Evolutionary conservation across 306 rosid species (phyloP).

Genomic region (Gastrolobium villosum): DNA sequence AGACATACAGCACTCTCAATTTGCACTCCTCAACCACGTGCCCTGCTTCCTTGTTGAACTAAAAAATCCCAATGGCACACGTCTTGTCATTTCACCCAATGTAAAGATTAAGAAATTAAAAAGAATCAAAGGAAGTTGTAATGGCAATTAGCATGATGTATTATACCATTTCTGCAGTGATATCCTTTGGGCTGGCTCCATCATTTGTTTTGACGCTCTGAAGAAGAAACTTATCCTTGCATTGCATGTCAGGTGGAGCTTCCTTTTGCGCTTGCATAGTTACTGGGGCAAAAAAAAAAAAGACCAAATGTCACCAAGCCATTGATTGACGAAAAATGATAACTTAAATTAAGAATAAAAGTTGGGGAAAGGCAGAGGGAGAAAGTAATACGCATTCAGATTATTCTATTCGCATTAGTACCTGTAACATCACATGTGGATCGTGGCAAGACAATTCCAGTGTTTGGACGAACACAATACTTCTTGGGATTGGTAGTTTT

Average conservation of each 20-base stretch:
- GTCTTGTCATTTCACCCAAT: constrained; percentile 36
- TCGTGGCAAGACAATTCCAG: constrained; percentile 83
- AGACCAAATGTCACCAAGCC: constrained; percentile 23
- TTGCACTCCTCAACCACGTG: constrained; percentile 88
- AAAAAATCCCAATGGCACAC: constrained; percentile 48
- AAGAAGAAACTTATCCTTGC: constrained; percentile 96
- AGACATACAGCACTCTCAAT: constrained; percentile 83
- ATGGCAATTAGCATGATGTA: constrained; percentile 4
- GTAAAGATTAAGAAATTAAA: not conserved
- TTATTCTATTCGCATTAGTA: constrained; percentile 42
- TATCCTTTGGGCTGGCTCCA: constrained; percentile 66
- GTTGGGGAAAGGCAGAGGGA: not conserved
- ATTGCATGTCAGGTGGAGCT: constrained; percentile 85
- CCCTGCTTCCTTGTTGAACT: constrained; percentile 91
- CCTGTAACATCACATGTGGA: constrained; percentile 94
- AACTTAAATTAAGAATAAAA: not conserved
- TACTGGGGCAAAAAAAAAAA: constrained; percentile 49
- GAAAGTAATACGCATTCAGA: not conserved
- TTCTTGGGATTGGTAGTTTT: constrained; percentile 95
- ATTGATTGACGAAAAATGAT: not conserved
- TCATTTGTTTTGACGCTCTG: constrained; percentile 77
- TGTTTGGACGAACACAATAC: constrained; percentile 98
- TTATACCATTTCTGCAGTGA: constrained; percentile 86
- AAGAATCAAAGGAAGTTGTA: not conserved
- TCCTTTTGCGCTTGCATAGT: constrained; percentile 98